Percentiles rank a stretch among this genome's conserved stretches.
Conservation (phyloP, 2,329 filamentous ascomycete genomes). For the Rhinocladiella mackenziei region DNA sequence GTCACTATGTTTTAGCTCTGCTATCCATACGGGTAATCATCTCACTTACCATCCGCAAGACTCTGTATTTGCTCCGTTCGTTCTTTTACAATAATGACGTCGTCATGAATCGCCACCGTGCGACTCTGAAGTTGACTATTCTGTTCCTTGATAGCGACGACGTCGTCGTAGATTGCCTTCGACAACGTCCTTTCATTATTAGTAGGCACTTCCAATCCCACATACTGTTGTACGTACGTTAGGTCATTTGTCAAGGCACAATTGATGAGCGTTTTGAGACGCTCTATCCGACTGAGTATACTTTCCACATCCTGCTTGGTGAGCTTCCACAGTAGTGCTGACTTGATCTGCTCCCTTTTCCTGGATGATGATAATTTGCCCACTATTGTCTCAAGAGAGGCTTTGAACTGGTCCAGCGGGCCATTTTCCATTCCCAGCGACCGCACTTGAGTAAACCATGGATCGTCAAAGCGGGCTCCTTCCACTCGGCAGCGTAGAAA, state of each 20-base stretch:
- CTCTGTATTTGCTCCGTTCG: too few relatives aligned
- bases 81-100: too few relatives aligned
- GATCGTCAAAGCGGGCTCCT: slow-evolving; percentile 15
- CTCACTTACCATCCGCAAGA: too few relatives aligned
- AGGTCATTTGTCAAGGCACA: slow-evolving; percentile 13
- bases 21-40: too few relatives aligned
- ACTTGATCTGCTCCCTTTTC: slow-evolving; percentile 9
- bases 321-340: slow-evolving; percentile 13
- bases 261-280: slow-evolving; percentile 16
- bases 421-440: slow-evolving; percentile 22
- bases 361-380: slow-evolving; percentile 4
- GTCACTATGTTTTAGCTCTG: too few relatives aligned
- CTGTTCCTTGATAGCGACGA: too few relatives aligned
- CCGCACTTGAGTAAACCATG: slow-evolving; percentile 29
- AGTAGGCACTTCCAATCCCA: not conserved
- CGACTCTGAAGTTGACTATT: too few relatives aligned
- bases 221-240: not conserved
- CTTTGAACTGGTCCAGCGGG: slow-evolving; percentile 32
- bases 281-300: slow-evolving; percentile 14
- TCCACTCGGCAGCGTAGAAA: slow-evolving; percentile 26
- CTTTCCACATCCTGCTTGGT: slow-evolving; percentile 15
- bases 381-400: slow-evolving; percentile 24
- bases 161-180: too few relatives aligned
- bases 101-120: too few relatives aligned
- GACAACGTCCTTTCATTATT: not conserved